Conservation (phyloP, 2,329 filamentous ascomycete genomes). For the Talaromyces piceae region DNA sequence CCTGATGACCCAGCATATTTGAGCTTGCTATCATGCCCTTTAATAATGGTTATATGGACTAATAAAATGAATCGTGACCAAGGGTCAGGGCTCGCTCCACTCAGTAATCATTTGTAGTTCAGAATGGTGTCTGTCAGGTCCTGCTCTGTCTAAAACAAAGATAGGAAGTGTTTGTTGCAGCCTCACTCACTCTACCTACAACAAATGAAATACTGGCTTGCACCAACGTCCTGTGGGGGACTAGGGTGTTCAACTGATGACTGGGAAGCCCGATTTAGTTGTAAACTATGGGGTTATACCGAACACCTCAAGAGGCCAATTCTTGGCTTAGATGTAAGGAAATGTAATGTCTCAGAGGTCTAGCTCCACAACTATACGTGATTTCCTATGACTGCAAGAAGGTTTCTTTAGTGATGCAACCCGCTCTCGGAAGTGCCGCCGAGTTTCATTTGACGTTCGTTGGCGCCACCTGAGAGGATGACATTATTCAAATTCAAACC, state of each 20-base stretch:
- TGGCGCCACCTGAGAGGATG: constrained; percentile 20
- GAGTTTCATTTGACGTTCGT: constrained; percentile 19
- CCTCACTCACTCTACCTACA: background rate
- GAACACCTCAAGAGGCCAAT: constrained; percentile 8
- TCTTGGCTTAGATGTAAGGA: constrained; percentile 21
- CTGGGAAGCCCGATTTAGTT: background rate
- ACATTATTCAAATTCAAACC: constrained; percentile 19
- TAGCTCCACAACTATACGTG: constrained; percentile 23
- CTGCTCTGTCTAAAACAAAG: too few species aligned
- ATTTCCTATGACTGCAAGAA: constrained; percentile 20
- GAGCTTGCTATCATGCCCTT: too few species aligned
- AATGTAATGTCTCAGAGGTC: constrained; percentile 21
- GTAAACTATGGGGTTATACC: background rate
- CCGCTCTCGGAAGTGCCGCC: constrained; percentile 17
- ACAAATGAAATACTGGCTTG: background rate
- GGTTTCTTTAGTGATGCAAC: constrained; percentile 23
- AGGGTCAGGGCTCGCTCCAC: too few species aligned
- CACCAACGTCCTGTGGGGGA: background rate
- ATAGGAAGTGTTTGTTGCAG: too few species aligned
- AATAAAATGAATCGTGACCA: too few species aligned
- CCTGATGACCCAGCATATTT: too few species aligned
- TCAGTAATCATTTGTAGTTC: too few species aligned
- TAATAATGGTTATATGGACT: too few species aligned
- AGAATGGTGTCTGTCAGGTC: too few species aligned
- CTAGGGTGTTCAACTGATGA: background rate